These are phyloP conservation scores for Fraxinus dipetala DNA, from an alignment of 305 asterid genomes.

Conservation along the genomic window DNA sequence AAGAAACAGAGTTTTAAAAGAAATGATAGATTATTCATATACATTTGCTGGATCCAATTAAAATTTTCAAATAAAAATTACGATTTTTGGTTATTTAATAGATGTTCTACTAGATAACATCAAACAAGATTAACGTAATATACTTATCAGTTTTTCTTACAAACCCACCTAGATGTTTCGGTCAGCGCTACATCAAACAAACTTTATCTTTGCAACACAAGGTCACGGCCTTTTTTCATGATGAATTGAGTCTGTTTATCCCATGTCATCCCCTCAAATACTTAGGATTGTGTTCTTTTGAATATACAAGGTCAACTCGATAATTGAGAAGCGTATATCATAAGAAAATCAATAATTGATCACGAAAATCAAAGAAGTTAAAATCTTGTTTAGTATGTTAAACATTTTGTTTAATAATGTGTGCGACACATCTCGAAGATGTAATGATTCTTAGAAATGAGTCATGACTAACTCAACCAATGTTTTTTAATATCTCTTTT, in stretches of 20 bases:
- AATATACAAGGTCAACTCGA: not conserved
- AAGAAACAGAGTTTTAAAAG: not conserved
- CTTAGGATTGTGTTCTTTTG: not conserved
- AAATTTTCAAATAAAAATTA: not conserved
- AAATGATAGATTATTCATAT: not conserved
- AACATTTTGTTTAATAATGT: not conserved
- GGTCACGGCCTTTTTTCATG: not conserved
- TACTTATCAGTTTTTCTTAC: no score
- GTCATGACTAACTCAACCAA: not conserved
- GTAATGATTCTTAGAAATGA: conserved; percentile 21
- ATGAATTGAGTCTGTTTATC: not conserved
- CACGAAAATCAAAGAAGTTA: not conserved
- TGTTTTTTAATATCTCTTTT: not conserved
- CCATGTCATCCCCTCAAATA: no score
- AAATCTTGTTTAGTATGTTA: not conserved
- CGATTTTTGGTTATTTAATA: no score
- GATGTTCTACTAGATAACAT: no score
- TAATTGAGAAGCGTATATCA: not conserved
- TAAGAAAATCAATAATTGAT: not conserved
- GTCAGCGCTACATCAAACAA: no score
- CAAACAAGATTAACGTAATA: no score
- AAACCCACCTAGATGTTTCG: no score
- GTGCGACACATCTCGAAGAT: not conserved
- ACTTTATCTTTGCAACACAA: not conserved
- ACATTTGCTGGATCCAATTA: not conserved